Evolutionary conservation across 2,329 filamentous ascomycete genomes (phyloP), one percentile per base, ranked within the genome.

Genomic region (Sporothrix humicola): DNA sequence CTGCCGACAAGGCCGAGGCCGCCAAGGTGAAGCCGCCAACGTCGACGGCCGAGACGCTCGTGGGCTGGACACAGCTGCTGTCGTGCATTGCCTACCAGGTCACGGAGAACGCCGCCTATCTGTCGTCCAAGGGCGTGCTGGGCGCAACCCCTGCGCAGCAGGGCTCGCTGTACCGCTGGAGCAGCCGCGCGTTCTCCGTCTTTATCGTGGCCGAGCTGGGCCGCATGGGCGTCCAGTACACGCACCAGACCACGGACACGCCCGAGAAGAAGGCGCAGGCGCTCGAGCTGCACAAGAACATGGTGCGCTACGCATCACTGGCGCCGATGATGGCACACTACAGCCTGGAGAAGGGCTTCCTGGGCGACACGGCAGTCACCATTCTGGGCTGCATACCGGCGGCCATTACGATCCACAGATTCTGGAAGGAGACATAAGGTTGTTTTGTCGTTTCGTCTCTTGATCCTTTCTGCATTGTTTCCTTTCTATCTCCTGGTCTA

Each of bases 301-400:
- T 95, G 71, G 84, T 90, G 23, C 87, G 90, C 58, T 94, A 94
- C 82, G 79, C 89, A 75, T 90, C 92, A 46, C 97, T 93, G 90
- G 89, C 92, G 73, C 94, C 95, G 46, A 84, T 97, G 80, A 95
- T 93, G 75, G 79, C 95, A 37, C 94, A 98, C 83, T 97, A 93
- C 91, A 92, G 93, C 78, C 81, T 91, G 56, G 89, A 92, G 74
- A 84, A 88, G 73, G 93, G 92, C 0, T 79, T 81, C 54, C 77
- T 87, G 71, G 80, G 81, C 50, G 85, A 87, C 59, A 75, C 82
- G 42, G 77, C 79, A 2, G 78, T 87, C 20, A 81, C 82, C n/a
- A 44, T 83, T 70, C 77, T 87, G 71, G 86, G 82, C 1, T 79
- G 81, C 63, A 82, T 86, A 23, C 85, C 86, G 1, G 83, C 85